Evolutionary conservation across 2,329 filamentous ascomycete species (phyloP).

Genomic region (Periconia macrospinosa): DNA sequence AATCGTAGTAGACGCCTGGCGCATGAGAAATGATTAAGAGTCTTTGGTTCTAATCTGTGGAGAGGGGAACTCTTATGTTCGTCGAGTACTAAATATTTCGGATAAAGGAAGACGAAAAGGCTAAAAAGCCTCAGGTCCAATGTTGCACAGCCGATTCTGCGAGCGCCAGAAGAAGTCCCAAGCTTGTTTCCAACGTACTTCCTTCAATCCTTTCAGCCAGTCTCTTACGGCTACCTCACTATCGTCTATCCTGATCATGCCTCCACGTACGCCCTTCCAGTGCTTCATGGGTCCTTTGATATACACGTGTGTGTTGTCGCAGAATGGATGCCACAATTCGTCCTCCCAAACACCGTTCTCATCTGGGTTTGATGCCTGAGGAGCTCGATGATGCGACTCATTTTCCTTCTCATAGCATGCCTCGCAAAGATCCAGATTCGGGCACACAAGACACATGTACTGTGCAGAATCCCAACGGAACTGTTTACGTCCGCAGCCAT

Average conservation of each 20-base stretch:
- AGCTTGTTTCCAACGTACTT: conserved; percentile 19
- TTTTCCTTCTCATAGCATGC: conserved; percentile 12
- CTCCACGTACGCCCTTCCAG: conserved; percentile 19
- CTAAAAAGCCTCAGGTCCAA: too few relatives aligned
- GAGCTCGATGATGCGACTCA: too few relatives aligned
- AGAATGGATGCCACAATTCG: conserved; percentile 4
- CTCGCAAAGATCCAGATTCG: conserved; percentile 14
- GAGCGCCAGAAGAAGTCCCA: conserved; percentile 25
- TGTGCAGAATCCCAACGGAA: conserved; percentile 5
- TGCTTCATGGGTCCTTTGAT: conserved; percentile 18
- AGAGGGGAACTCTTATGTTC: too few relatives aligned
- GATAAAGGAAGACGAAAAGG: too few relatives aligned
- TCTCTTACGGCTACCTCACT: conserved; percentile 13
- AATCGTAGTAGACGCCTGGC: too few relatives aligned
- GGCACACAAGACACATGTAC: conserved; percentile 19
- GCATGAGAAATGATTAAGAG: too few relatives aligned
- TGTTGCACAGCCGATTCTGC: too few relatives aligned
- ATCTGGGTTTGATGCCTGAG: not conserved
- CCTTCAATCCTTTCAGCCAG: conserved; percentile 18
- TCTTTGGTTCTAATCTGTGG: too few relatives aligned
- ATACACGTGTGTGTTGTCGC: conserved; percentile 15
- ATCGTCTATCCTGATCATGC: conserved; percentile 10
- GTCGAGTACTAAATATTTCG: too few relatives aligned
- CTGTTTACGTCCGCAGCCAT: conserved; percentile 5
- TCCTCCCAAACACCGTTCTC: not conserved